A percentile compares a stretch with the other conserved stretches of the same genome.
These are phyloP conservation scores for Irpex sp. DNA, from an alignment of 1,284 basidiomycete species.

Conservation along the genomic window DNA sequence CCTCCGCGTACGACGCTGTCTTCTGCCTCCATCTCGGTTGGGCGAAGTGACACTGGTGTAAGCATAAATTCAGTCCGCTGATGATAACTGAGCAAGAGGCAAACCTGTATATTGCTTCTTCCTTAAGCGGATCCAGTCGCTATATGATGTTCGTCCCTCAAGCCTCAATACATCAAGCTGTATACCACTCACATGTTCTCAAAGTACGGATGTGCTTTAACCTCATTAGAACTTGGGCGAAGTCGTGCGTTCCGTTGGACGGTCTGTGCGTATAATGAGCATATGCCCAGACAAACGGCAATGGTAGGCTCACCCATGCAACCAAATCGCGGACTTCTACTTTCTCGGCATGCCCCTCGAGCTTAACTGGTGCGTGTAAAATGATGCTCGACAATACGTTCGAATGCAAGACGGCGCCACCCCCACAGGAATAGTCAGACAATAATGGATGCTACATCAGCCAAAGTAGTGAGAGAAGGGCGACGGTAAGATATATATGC, in stretches of 20 bases:
- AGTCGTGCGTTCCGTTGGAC: conserved; percentile 51
- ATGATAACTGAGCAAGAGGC: not conserved
- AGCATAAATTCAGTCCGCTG: not conserved
- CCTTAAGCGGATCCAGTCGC: conserved; percentile 35
- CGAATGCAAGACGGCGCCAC: not conserved
- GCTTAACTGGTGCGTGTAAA: not conserved
- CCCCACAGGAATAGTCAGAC: conserved; percentile 11
- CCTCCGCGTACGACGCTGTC: not conserved
- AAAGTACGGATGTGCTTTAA: conserved; percentile 46
- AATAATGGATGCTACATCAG: conserved; percentile 34
- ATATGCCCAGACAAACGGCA: not conserved
- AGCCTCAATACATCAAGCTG: not conserved
- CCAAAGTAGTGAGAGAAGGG: not conserved
- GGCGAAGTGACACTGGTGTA: not conserved
- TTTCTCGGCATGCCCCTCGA: not conserved
- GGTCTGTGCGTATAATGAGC: conserved; percentile 33
- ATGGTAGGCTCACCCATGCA: not conserved
- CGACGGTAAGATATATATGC: too few species aligned
- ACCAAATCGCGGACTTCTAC: conserved; percentile 2
- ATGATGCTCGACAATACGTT: not conserved
- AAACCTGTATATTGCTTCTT: conserved; percentile 19
- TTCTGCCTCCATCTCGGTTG: not conserved
- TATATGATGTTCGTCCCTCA: conserved; percentile 16
- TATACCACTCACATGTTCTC: conserved; percentile 35
- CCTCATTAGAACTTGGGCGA: conserved; percentile 35